phyloP scores from a whole-genome alignment of 2,329 filamentous ascomycete genomes.

The Cryphonectria carpinicola region DNA sequence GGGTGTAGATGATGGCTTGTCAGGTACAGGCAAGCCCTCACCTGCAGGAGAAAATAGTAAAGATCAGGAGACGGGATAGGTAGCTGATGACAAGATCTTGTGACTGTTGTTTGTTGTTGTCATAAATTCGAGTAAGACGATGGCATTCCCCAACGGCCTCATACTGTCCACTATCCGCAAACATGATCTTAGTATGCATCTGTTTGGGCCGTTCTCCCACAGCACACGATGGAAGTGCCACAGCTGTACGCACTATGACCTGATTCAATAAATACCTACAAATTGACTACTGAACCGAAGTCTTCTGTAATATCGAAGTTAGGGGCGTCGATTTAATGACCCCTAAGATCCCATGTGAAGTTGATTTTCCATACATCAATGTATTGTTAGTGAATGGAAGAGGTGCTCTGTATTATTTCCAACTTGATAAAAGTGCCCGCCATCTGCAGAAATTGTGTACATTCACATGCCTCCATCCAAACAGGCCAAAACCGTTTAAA shows the following conservation, averaged over 20 bases:
- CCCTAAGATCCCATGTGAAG: not conserved
- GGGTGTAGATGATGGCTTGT: too few relatives aligned
- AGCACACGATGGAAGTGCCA: too few relatives aligned
- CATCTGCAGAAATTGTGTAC: not conserved
- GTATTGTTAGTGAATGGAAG: not conserved
- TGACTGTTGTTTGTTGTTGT: not conserved
- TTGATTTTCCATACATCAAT: not conserved
- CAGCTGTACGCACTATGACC: too few relatives aligned
- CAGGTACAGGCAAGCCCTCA: not conserved
- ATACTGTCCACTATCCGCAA: constrained; percentile 11
- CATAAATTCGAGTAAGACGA: constrained; percentile 1
- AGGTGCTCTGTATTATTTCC: not conserved
- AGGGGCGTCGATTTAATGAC: not conserved
- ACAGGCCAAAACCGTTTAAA: too few relatives aligned
- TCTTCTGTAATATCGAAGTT: not conserved
- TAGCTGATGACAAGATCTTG: not conserved
- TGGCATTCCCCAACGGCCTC: constrained; percentile 14
- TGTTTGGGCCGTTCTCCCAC: not conserved
- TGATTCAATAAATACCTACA: too few relatives aligned
- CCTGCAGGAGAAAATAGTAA: not conserved
- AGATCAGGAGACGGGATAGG: constrained; percentile 1
- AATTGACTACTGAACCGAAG: too few relatives aligned
- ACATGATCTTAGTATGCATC: not conserved
- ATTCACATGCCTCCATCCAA: not conserved
- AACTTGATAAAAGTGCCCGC: too few relatives aligned